Conservation (phyloP, 2,329 filamentous ascomycete genomes). For the Fusarium sp. region DNA sequence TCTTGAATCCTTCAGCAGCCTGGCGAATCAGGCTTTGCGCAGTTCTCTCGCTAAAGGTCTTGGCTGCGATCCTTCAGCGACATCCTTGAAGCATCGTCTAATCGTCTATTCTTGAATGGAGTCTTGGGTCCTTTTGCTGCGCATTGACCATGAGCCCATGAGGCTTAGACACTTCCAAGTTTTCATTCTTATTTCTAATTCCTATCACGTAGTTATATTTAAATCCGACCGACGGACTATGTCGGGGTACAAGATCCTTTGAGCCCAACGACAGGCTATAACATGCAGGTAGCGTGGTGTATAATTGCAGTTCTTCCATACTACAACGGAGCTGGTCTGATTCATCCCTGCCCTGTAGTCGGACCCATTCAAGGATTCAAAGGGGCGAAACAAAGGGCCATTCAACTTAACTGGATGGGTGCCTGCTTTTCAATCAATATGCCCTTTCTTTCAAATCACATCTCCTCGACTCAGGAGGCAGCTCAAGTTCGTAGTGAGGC, state of each 20-base stretch:
- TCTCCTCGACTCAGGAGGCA: accelerated
- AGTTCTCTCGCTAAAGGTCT: neutral
- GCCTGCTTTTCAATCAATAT: neutral
- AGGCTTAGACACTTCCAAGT: neutral
- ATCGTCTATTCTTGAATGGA: neutral
- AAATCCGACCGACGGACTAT: neutral
- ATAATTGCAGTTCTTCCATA: accelerated
- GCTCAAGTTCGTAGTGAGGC: neutral
- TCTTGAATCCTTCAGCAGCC: neutral
- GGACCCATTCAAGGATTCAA: neutral
- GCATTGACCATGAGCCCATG: neutral
- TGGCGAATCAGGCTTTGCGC: neutral
- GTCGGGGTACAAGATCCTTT: too few relatives aligned
- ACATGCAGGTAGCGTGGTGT: too few relatives aligned
- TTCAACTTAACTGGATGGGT: too few relatives aligned
- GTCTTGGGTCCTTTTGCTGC: neutral
- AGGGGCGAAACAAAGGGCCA: neutral
- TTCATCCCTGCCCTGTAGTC: neutral
- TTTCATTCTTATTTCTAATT: neutral
- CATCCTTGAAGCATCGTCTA: neutral
- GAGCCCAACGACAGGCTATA: too few relatives aligned
- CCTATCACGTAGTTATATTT: neutral
- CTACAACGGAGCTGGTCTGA: accelerated
- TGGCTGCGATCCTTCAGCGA: neutral
- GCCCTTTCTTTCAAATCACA: too few relatives aligned